Evolutionary conservation across 164 flowering plant genomes (phyloP).

Genomic region (Nymphaea thermarum): DNA sequence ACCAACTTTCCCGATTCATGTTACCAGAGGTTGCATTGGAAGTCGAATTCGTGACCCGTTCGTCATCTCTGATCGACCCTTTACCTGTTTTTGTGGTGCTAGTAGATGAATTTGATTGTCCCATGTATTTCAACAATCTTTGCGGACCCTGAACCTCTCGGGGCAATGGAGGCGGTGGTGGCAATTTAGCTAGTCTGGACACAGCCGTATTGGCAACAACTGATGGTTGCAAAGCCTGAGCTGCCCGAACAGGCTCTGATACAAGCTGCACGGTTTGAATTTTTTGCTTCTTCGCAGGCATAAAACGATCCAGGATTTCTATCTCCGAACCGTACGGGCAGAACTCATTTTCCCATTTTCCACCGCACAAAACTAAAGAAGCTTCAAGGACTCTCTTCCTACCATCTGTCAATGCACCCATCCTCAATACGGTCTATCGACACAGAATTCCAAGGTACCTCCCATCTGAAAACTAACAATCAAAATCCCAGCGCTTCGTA

Average conservation of each 20-base stretch:
- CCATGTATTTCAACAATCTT: neutral
- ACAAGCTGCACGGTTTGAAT: constrained; percentile 6
- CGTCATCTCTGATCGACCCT: too few species aligned
- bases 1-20: neutral
- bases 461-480: too few species aligned
- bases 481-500: too few species aligned
- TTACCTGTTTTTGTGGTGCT: neutral
- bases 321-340: constrained; percentile 5
- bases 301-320: constrained; percentile 8
- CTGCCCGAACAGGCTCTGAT: neutral
- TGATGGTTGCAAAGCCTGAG: neutral
- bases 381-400: neutral
- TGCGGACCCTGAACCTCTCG: constrained; percentile 5
- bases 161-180: constrained; percentile 1
- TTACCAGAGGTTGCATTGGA: too few species aligned
- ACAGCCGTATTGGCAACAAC: constrained; percentile 14
- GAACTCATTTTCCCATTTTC: constrained; percentile 1
- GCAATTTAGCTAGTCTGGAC: constrained; percentile 16
- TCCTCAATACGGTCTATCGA: neutral
- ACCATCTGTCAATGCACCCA: neutral
- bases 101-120: neutral
- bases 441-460: too few species aligned
- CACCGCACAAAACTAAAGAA: neutral
- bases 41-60: too few species aligned
- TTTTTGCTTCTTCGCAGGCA: constrained; percentile 21